Conservation (phyloP, 345 rosid genomes). For the Populus deltoides region DNA sequence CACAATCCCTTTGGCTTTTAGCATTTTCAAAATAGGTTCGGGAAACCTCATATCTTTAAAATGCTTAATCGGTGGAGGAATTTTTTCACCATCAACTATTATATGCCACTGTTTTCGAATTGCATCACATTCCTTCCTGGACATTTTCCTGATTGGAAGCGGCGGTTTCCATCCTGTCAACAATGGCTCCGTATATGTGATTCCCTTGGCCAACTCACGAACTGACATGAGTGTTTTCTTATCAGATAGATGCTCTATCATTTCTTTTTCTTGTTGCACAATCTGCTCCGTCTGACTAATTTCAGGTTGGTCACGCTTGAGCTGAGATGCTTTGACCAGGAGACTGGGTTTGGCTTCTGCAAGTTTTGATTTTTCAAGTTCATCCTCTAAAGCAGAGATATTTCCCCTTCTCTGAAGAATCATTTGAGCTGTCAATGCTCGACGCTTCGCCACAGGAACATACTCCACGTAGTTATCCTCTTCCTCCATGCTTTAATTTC, state of each 20-base stretch:
- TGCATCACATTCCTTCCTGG: slow-evolving; percentile 52
- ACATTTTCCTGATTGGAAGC: slow-evolving; percentile 58
- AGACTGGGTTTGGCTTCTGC: slow-evolving; percentile 82
- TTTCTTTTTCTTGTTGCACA: slow-evolving; percentile 86
- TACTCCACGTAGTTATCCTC: slow-evolving; percentile 76
- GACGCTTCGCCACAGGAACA: slow-evolving; percentile 75
- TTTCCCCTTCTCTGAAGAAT: slow-evolving; percentile 77
- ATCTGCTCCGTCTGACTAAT: slow-evolving; percentile 72
- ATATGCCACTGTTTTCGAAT: slow-evolving; percentile 92
- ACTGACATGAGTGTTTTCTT: slow-evolving; percentile 83
- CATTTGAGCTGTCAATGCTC: slow-evolving; percentile 69
- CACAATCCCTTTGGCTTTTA: slow-evolving; percentile 80
- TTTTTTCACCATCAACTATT: slow-evolving; percentile 80
- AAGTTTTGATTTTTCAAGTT: slow-evolving; percentile 54
- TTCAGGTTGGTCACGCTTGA: slow-evolving; percentile 78
- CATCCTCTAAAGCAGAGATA: slow-evolving; percentile 57
- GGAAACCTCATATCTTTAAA: slow-evolving; percentile 89
- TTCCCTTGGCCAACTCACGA: slow-evolving; percentile 88
- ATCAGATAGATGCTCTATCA: slow-evolving; percentile 82
- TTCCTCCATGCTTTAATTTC: slow-evolving; percentile 47
- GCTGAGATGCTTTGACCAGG: slow-evolving; percentile 84
- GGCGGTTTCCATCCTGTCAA: slow-evolving; percentile 93
- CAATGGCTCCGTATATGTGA: slow-evolving; percentile 61
- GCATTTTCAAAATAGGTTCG: slow-evolving; percentile 54
- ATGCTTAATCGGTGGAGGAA: slow-evolving; percentile 77